Percentiles rank a stretch among this genome's conserved stretches.
phyloP scores from a whole-genome alignment of 2,329 filamentous ascomycete genomes.

The Fusarium tuaranense region DNA sequence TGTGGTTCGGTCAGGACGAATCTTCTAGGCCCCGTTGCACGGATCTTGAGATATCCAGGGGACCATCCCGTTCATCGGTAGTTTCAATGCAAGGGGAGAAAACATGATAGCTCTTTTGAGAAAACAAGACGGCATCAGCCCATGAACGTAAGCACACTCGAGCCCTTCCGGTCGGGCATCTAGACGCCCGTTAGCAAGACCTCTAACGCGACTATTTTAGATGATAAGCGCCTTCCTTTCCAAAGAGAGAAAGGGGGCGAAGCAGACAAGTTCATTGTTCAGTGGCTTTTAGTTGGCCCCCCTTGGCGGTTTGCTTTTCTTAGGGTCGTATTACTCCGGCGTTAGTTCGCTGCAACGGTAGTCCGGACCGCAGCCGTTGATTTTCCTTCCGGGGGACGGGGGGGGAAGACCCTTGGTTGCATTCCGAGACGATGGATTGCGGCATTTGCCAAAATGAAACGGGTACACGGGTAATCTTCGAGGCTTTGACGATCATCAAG shows the following conservation, averaged over 20 bases:
- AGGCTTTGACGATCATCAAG: not conserved
- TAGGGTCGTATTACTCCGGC: not conserved
- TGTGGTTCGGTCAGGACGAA: not conserved
- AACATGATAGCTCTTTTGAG: not conserved
- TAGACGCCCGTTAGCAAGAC: not conserved
- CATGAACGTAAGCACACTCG: not conserved
- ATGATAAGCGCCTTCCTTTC: not conserved
- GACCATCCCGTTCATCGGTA: not conserved
- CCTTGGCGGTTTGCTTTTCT: not conserved
- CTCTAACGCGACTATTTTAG: not conserved
- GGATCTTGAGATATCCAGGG: not conserved
- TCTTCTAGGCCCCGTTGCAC: not conserved
- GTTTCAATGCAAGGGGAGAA: not conserved
- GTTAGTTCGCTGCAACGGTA: not conserved
- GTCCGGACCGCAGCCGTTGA: not conserved
- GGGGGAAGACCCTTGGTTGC: not conserved
- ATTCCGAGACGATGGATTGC: not conserved
- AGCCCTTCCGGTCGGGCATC: not conserved
- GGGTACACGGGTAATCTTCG: not conserved
- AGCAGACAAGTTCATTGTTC: not conserved
- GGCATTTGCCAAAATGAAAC: constrained; percentile 1
- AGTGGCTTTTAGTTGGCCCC: no score
- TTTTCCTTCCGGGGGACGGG: not conserved
- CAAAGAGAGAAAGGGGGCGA: not conserved
- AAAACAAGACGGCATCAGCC: not conserved